Percentiles rank a stretch among this genome's conserved stretches.
These are phyloP conservation scores for Apium graveolens DNA, from an alignment of 129 eudicot species.

Conservation along the genomic window DNA sequence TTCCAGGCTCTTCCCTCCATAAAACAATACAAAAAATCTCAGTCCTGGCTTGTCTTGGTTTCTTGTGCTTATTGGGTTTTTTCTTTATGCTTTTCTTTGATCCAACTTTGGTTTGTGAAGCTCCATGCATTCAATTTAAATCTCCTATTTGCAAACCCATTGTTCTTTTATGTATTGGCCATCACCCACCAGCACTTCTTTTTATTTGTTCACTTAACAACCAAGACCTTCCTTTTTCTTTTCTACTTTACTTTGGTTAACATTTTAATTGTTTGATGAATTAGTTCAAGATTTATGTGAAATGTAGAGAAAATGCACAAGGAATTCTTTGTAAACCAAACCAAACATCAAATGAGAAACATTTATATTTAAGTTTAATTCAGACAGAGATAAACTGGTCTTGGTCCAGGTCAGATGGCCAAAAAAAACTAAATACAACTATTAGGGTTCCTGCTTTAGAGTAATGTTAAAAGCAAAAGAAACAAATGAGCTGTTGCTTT, in stretches of 20 bases:
- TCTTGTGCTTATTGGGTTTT: slow-evolving; percentile 7
- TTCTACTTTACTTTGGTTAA: not conserved
- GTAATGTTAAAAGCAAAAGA: slow-evolving; percentile 10
- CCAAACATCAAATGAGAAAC: not conserved
- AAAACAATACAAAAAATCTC: slow-evolving; percentile 7
- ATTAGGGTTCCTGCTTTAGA: slow-evolving; percentile 1
- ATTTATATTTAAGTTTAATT: not conserved
- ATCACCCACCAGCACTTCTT: not conserved
- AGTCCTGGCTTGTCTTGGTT: slow-evolving; percentile 6
- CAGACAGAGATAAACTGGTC: slow-evolving; percentile 1
- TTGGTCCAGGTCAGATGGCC: slow-evolving; percentile 7
- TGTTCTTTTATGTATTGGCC: not conserved
- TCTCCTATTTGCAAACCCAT: not conserved
- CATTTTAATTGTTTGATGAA: not conserved
- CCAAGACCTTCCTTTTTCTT: slow-evolving; percentile 2
- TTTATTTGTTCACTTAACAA: slow-evolving; percentile 6
- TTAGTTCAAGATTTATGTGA: not conserved
- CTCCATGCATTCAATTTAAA: not conserved
- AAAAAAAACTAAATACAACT: not conserved
- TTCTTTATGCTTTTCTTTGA: slow-evolving; percentile 13
- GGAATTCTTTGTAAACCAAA: not conserved
- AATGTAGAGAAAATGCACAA: not conserved
- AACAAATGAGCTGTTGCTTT: slow-evolving; percentile 11
- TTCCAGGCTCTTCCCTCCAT: slow-evolving; percentile 9
- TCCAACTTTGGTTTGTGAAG: slow-evolving; percentile 12